A percentile compares a stretch with the other conserved stretches of the same genome.
These are phyloP conservation scores for Endothia cerciana DNA, from an alignment of 2,329 filamentous ascomycete genomes.

Conservation along the genomic window DNA sequence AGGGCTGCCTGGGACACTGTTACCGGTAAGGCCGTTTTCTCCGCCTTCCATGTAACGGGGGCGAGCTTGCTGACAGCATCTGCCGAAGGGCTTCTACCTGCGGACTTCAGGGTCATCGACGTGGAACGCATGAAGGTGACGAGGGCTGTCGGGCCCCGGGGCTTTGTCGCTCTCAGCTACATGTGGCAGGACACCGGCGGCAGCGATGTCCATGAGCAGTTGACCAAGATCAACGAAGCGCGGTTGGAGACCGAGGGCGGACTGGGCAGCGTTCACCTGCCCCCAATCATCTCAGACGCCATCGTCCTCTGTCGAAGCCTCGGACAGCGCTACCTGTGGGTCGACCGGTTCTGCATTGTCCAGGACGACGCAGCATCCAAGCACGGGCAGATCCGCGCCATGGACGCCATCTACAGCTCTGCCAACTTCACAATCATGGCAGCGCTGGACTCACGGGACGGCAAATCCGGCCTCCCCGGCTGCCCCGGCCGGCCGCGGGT, in stretches of 20 bases:
- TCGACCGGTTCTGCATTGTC: slow-evolving; percentile 36
- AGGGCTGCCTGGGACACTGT: neutral
- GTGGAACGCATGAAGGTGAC: slow-evolving; percentile 11
- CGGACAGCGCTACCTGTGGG: slow-evolving; percentile 33
- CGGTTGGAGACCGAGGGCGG: slow-evolving; percentile 2
- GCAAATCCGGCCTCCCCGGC: neutral
- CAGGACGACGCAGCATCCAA: slow-evolving; percentile 34
- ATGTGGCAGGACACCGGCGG: neutral
- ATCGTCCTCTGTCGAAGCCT: slow-evolving; percentile 2
- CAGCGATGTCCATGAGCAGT: neutral
- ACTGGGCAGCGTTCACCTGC: slow-evolving; percentile 1
- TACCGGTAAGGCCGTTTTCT: neutral
- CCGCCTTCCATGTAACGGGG: neutral
- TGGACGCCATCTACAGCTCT: slow-evolving; percentile 35
- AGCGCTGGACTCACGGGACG: slow-evolving; percentile 11
- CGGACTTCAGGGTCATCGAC: slow-evolving; percentile 10
- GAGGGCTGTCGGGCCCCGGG: neutral
- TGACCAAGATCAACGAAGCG: slow-evolving; percentile 1
- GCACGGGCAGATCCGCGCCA: slow-evolving; percentile 33
- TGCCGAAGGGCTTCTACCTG: neutral
- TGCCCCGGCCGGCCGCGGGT: slow-evolving; percentile 5
- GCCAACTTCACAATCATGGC: slow-evolving; percentile 35
- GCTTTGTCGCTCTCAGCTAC: slow-evolving; percentile 12
- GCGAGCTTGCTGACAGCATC: neutral
- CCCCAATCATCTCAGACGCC: neutral